Conservation (phyloP, 208 protist genomes). For the Lotmaria passim region DNA sequence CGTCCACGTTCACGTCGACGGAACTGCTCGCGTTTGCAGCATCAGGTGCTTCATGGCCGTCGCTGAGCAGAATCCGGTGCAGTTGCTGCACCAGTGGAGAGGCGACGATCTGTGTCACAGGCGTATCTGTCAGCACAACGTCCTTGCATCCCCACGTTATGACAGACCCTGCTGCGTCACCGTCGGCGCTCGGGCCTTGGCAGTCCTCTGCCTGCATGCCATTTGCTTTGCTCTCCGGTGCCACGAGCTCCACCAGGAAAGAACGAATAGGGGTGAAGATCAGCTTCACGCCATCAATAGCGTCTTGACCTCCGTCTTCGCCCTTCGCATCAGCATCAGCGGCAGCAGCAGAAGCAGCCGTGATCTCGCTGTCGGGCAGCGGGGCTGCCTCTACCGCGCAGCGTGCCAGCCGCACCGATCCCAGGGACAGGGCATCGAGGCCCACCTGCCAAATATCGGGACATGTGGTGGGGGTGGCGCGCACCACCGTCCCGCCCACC, state of each 20-base stretch:
- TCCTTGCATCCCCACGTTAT: slow-evolving; percentile 32
- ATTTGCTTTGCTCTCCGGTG: slow-evolving; percentile 7
- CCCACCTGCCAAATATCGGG: slow-evolving; percentile 15
- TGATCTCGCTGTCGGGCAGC: background rate
- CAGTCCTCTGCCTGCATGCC: background rate
- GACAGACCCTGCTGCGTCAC: background rate
- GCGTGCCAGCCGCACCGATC: slow-evolving; percentile 13
- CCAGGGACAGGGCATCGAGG: slow-evolving; percentile 16
- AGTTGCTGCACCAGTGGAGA: slow-evolving; percentile 1
- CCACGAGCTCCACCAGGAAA: slow-evolving; percentile 26
- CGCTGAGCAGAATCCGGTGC: slow-evolving; percentile 1
- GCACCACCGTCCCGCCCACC: slow-evolving; percentile 18
- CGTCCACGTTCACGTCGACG: background rate
- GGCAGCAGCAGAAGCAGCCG: background rate
- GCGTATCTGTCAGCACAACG: slow-evolving; percentile 22
- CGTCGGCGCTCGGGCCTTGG: background rate
- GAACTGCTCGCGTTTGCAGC: too few relatives aligned
- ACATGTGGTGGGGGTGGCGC: slow-evolving; percentile 7
- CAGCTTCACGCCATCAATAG: background rate
- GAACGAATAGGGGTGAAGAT: slow-evolving; percentile 32
- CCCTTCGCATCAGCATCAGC: background rate
- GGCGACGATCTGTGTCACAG: slow-evolving; percentile 21
- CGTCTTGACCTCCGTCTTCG: background rate
- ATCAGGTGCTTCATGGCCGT: background rate
- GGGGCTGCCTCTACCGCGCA: slow-evolving; percentile 24